Evolutionary conservation across 345 rosid species (phyloP).

Genomic region (Populus simonii): DNA sequence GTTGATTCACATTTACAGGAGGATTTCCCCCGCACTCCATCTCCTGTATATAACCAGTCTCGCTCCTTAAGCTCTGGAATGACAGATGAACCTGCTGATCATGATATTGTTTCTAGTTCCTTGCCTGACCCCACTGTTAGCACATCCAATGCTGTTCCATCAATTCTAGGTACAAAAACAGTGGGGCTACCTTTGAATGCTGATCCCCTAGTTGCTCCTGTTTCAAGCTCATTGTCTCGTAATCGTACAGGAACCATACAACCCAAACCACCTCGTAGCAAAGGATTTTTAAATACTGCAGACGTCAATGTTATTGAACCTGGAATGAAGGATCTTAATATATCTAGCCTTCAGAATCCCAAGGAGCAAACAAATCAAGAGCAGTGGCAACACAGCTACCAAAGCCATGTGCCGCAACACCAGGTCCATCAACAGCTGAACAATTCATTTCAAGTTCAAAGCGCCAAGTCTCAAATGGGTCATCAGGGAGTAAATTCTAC

Average conservation of each 20-base stretch:
- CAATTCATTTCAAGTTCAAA: constrained; percentile 38
- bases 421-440: constrained; percentile 29
- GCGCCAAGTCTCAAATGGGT: constrained; percentile 27
- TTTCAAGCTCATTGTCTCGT: constrained; percentile 17
- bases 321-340: constrained; percentile 37
- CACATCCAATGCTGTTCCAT: constrained; percentile 25
- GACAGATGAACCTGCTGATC: constrained; percentile 30
- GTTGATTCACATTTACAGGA: constrained; percentile 35
- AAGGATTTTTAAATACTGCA: constrained; percentile 17
- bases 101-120: constrained; percentile 22
- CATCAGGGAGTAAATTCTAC: constrained; percentile 16
- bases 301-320: constrained; percentile 25
- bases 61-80: constrained; percentile 39
- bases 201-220: constrained; percentile 13
- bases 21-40: constrained; percentile 31
- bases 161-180: constrained; percentile 20
- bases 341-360: constrained; percentile 28
- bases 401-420: constrained; percentile 22
- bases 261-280: background rate
- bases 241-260: constrained; percentile 12
- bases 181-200: constrained; percentile 12
- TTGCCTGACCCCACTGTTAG: constrained; percentile 21
- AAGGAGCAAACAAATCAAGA: constrained; percentile 27
- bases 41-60: constrained; percentile 41
- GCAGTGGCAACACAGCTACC: constrained; percentile 30